These are phyloP conservation scores for Podospora anserina DNA, from an alignment of 495 filamentous ascomycete species.

Conservation along the genomic window DNA sequence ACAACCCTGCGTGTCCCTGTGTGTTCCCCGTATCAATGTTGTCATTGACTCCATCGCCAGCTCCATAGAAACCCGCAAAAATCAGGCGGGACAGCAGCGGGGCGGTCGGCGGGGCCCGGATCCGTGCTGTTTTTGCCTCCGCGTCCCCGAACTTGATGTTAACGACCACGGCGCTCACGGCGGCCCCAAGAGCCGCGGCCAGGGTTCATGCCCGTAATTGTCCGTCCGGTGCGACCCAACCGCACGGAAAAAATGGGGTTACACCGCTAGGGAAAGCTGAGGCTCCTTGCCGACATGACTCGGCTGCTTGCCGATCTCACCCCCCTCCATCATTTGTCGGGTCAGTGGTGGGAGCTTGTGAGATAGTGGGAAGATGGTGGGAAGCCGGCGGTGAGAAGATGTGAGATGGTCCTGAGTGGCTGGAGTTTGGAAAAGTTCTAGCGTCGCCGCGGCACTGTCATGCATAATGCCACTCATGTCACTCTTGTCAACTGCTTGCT, in stretches of 20 bases:
- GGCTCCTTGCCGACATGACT: conserved; percentile 7
- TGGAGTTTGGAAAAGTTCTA: not conserved
- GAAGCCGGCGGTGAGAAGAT: not conserved
- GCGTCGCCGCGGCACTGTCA: conserved; percentile 1
- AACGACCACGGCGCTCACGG: not conserved
- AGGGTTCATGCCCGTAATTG: conserved; percentile 5
- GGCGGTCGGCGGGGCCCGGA: conserved; percentile 10
- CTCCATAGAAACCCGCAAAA: conserved; percentile 3
- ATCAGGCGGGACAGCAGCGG: conserved; percentile 7
- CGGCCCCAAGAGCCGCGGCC: not conserved
- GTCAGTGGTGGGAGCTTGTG: not conserved
- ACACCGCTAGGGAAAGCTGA: not conserved
- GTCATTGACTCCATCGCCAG: conserved; percentile 15
- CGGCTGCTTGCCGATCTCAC: conserved; percentile 4
- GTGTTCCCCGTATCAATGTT: conserved; percentile 29
- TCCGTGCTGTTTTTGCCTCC: conserved; percentile 11
- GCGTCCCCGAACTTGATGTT: conserved; percentile 6
- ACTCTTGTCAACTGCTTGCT: not conserved
- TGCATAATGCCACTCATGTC: not conserved
- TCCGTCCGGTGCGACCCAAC: not conserved
- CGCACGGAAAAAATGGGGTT: not conserved
- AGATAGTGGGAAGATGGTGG: not conserved
- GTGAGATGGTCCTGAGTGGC: not conserved
- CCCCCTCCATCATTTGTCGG: not conserved
- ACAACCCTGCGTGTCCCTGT: not conserved